Percentiles rank a stretch among this genome's conserved stretches.
These are phyloP conservation scores for Nepenthes mirabilis DNA, from an alignment of 148 eudicot species.

Conservation along the genomic window DNA sequence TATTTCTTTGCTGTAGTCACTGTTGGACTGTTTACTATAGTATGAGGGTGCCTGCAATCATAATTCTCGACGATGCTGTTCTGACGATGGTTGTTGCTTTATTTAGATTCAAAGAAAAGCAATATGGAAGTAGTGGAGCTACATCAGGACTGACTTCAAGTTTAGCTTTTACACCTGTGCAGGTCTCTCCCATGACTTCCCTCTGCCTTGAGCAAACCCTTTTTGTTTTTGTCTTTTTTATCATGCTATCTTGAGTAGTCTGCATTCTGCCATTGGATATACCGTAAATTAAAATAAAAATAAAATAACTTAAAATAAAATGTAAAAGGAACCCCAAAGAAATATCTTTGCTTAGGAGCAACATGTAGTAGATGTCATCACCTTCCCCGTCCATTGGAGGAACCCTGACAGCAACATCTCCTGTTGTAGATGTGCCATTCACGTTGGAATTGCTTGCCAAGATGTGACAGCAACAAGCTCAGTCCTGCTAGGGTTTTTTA, in stretches of 20 bases:
- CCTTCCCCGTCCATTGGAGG: too few relatives aligned
- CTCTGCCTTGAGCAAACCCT: background rate
- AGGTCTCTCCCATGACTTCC: constrained; percentile 35
- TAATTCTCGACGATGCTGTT: too few relatives aligned
- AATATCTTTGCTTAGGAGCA: too few relatives aligned
- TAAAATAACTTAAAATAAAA: too few relatives aligned
- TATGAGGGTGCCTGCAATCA: background rate
- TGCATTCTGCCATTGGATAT: background rate
- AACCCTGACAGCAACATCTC: too few relatives aligned
- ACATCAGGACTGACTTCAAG: constrained; percentile 96
- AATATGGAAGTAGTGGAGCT: constrained; percentile 74
- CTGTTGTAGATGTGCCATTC: too few relatives aligned
- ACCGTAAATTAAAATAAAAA: too few relatives aligned
- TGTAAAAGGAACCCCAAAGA: too few relatives aligned
- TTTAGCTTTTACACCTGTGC: constrained; percentile 97
- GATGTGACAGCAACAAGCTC: too few relatives aligned
- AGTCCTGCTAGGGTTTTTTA: too few relatives aligned
- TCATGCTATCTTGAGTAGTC: background rate
- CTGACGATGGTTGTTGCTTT: background rate
- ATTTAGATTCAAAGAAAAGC: constrained; percentile 67
- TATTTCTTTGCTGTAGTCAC: background rate
- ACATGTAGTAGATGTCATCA: too few relatives aligned
- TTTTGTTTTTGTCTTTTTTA: background rate
- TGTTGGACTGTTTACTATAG: background rate
- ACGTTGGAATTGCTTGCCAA: too few relatives aligned